phyloP scores from a whole-genome alignment of 139 green algal genomes.

The Nannochloris sp. region DNA sequence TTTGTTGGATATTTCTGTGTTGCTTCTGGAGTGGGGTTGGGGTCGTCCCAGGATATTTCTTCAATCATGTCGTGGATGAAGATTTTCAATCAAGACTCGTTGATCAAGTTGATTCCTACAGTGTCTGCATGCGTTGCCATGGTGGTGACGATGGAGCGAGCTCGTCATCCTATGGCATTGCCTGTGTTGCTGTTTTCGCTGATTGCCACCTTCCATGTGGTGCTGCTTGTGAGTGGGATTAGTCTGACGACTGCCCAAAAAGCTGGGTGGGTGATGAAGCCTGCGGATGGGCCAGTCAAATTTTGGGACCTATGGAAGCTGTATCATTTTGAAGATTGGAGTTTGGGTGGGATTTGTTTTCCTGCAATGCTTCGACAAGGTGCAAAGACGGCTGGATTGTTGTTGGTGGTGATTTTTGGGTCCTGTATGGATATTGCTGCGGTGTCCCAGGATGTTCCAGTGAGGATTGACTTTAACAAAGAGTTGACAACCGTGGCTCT shows the following conservation, averaged over 20 bases:
- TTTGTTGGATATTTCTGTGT: constrained; percentile 60
- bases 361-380: constrained; percentile 25
- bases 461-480: constrained; percentile 56
- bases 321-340: constrained; percentile 38
- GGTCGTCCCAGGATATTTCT: constrained; percentile 26
- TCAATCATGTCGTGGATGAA: constrained; percentile 26
- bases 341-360: constrained; percentile 30
- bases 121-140: constrained; percentile 24
- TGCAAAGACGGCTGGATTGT: constrained; percentile 31
- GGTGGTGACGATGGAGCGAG: constrained; percentile 39
- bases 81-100: constrained; percentile 21
- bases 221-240: constrained; percentile 27
- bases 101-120: constrained; percentile 48
- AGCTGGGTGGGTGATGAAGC: constrained; percentile 41
- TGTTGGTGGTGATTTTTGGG: constrained; percentile 68
- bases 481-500: constrained; percentile 55
- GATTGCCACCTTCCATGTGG: constrained; percentile 38
- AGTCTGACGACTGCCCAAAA: constrained; percentile 41
- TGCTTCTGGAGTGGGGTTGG: constrained; percentile 39
- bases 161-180: constrained; percentile 43
- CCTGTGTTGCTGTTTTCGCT: constrained; percentile 40
- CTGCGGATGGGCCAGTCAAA: constrained; percentile 18
- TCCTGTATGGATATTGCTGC: constrained; percentile 55
- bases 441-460: constrained; percentile 47
- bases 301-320: constrained; percentile 65